Base-by-base conservation (phyloP, 345 rosid species). In the Conringia planisiliqua region DNA sequence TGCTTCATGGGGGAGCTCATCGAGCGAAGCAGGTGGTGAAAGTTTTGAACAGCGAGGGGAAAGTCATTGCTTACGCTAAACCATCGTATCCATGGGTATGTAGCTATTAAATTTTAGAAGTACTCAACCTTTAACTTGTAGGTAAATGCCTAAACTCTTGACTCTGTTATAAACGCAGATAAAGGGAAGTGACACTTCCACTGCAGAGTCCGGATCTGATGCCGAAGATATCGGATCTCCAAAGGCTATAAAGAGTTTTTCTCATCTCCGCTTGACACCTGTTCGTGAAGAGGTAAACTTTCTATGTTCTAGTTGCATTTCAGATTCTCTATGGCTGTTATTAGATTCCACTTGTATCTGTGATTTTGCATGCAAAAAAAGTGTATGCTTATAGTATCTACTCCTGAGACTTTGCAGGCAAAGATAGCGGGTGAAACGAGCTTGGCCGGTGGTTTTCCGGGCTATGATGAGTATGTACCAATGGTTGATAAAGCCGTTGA, bases 171-270 rank as follows among this genome's bases (percentile, higher is more conserved):
- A 17, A 82, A 71, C 78, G 68, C 86, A 89, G 94, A 76, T 96
- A 33, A 96, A 83, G 78, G 97, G 99, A 29, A 92, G 98, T 72
- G 99, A 96, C 83, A 89, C 99, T 57, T 96, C 99, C 46, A 90
- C 99, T 27, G 98, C 98, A 9, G 99, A 96, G 81, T 96, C 99
- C 24, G 99, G 99, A 70, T 96, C 99, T 60, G 99, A 96, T 75
- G 97, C 98, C 35, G 99, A 96, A 82, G 98, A 96, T 62, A 85
- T 92, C 33, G 78, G 87, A 24, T 96, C 99, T 46, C 99, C 99
- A 11, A 96, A 92, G 75, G 98, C 99, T 77, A 73, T 83, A 73
- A 92, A 82, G 85, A 89, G 85, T 78, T 96, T 79, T 78, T 83
- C 99, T 24, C 93, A 90, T 79, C 96, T 92, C 76, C 86, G 92